A percentile compares a stretch with the other conserved stretches of the same genome.
Evolutionary conservation across 2,329 filamentous ascomycete genomes (phyloP).

Genomic region (Verticillium longisporum): DNA sequence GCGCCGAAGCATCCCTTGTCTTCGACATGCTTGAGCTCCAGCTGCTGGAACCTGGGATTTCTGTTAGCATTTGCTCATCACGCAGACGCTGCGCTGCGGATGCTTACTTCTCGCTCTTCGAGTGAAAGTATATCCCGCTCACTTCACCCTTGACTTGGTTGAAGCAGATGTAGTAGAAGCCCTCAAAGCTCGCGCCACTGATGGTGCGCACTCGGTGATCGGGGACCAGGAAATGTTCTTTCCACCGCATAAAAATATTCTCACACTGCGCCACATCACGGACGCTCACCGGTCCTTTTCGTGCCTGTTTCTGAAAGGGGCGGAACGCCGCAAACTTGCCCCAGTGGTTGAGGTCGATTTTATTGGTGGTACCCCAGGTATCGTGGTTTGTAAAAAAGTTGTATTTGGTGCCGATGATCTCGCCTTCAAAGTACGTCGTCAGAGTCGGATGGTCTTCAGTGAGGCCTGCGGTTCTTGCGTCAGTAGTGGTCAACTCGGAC

Average conservation of each 20-base stretch:
- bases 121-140: conserved; percentile 94
- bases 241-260: conserved; percentile 98
- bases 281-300: conserved; percentile 49
- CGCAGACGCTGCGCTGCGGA: neutral
- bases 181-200: conserved; percentile 91
- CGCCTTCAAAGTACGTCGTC: conserved; percentile 96
- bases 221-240: conserved; percentile 94
- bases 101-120: conserved; percentile 91
- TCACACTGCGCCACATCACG: conserved; percentile 73
- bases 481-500: neutral
- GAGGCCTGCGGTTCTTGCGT: conserved; percentile 52
- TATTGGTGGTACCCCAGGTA: conserved; percentile 85
- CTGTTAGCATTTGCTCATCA: conserved; percentile 4
- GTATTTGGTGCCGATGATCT: conserved; percentile 93
- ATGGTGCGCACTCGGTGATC: conserved; percentile 90
- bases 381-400: conserved; percentile 87
- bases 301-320: conserved; percentile 57
- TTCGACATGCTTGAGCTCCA: conserved; percentile 83
- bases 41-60: conserved; percentile 70
- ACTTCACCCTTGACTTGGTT: conserved; percentile 84
- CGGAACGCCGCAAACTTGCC: conserved; percentile 81
- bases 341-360: conserved; percentile 92
- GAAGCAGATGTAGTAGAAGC: conserved; percentile 99
- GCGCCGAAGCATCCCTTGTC: conserved; percentile 78
- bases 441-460: conserved; percentile 96